phyloP scores from a whole-genome alignment of 768 basidiomycete genomes.

The Guyanaporus albipodus region DNA sequence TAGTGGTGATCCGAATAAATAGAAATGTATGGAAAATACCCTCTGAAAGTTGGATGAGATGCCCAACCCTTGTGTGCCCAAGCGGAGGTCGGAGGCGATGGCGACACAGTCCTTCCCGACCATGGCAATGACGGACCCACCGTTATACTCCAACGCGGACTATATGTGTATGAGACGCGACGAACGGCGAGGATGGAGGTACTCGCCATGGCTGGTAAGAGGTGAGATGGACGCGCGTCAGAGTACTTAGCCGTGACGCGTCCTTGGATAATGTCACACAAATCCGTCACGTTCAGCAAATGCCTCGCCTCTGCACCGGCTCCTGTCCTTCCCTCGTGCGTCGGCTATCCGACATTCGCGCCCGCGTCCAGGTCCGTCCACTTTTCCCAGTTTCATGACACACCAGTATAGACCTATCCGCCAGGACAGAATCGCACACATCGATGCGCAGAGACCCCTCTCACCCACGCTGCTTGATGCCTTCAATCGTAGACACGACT shows the following conservation, averaged over 20 bases:
- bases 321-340: conserved; percentile 6
- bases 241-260: conserved; percentile 21
- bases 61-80: conserved; percentile 84
- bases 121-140: conserved; percentile 99
- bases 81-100: conserved; percentile 90
- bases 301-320: conserved; percentile 10
- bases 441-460: conserved; percentile 47
- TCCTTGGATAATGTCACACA: background rate
- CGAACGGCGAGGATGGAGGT: background rate
- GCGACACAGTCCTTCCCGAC: conserved; percentile 98
- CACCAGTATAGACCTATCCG: background rate
- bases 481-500: conserved; percentile 69
- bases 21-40: conserved; percentile 43
- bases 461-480: conserved; percentile 61
- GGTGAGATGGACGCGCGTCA: conserved; percentile 23
- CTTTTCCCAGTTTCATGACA: background rate
- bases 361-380: conserved; percentile 19
- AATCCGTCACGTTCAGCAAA: conserved; percentile 1
- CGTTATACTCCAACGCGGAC: conserved; percentile 93
- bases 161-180: conserved; percentile 27
- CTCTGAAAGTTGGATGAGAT: conserved; percentile 93
- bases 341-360: conserved; percentile 12
- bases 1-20: conserved; percentile 3
- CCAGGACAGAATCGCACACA: conserved; percentile 53
- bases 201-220: conserved; percentile 24